Evolutionary conservation across 331 rosid genomes (phyloP), one percentile per base, ranked within the genome.

Genomic region (Malus hybrid): DNA sequence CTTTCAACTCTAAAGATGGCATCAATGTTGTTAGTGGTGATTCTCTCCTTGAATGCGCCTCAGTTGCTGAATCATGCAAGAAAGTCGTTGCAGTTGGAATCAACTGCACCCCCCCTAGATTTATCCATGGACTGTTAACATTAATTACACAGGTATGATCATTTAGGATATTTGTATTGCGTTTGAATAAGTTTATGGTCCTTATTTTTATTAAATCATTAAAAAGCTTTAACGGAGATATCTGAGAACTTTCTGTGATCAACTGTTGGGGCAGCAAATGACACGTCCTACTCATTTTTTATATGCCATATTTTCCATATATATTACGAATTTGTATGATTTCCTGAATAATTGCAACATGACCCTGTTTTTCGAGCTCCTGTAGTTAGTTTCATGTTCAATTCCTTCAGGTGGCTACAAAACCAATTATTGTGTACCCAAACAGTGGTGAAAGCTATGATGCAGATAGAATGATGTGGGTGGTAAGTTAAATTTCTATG

Each of bases 61-160:
- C 85, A 20, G 79, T 91, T 87, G 96, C 97, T 75, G 96, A 93
- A 72, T 85, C 97, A 63, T 91, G 96, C 80, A 76, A 85, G 79
- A 84, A 85, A 69, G 90, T 87, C 70, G 88, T 92, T 50, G 96
- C 97, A 33, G 86, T 89, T 50, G 99, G 99, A 72, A 88, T 94
- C 80, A 94, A 94, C 85, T 94, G 97, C 79, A 94, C 99, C 73
- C 95, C 99, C 6, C 99, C 99, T 15, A 89, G 99, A 86, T 94
- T 85, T 83, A 87, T 94, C 74, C 96, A 83, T 71, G 96, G 66
- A 64, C 82, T 92, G 65, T 85, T 94, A 80, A 74, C 82, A 73
- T 81, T 83, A 68, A 87, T 94, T 36, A 85, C 74, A 76, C 85
- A 91, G 96, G 99, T 91, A 86, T 59, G 73, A 16, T 73, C 68